A percentile compares a stretch with the other conserved stretches of the same genome.
Evolutionary conservation across 139 green algal species (phyloP).

Genomic region (Desmodesmus armatus): DNA sequence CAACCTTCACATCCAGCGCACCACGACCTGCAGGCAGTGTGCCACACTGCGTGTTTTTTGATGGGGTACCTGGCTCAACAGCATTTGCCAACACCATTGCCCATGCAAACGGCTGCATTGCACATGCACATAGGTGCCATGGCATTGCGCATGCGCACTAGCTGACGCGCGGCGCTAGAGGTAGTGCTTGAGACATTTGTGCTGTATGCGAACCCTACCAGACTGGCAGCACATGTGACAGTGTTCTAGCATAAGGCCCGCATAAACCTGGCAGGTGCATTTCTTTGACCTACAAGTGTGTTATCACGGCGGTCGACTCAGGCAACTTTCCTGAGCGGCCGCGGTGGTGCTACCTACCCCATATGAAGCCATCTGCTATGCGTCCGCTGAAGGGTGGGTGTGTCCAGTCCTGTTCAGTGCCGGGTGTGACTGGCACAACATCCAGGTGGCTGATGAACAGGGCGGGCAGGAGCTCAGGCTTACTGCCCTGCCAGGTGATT

Average conservation of each 20-base stretch:
- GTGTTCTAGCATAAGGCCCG: neutral
- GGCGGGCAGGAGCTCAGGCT: conserved; percentile 59
- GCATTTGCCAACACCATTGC: neutral
- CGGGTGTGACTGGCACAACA: conserved; percentile 74
- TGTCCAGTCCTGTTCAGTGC: conserved; percentile 55
- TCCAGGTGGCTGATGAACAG: conserved; percentile 80
- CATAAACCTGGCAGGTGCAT: neutral
- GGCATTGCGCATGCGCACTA: neutral
- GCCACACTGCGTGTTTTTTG: neutral
- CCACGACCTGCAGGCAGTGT: conserved; percentile 35
- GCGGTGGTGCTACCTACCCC: conserved; percentile 49
- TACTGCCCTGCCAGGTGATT: conserved; percentile 72
- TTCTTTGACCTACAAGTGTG: neutral
- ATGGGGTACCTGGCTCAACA: neutral
- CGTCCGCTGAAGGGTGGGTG: conserved; percentile 73
- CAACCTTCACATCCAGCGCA: conserved; percentile 77
- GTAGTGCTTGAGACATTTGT: too few species aligned
- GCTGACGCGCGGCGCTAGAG: too few species aligned
- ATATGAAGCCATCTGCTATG: conserved; percentile 66
- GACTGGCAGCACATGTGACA: neutral
- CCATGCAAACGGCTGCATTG: neutral
- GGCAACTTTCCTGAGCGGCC: too few species aligned
- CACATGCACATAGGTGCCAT: neutral
- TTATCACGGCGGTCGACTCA: too few species aligned
- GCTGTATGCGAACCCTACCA: neutral